Evolutionary conservation across 306 rosid species (phyloP), one percentile per base, ranked within the genome.

Genomic region (Glycyrrhiza uralensis): DNA sequence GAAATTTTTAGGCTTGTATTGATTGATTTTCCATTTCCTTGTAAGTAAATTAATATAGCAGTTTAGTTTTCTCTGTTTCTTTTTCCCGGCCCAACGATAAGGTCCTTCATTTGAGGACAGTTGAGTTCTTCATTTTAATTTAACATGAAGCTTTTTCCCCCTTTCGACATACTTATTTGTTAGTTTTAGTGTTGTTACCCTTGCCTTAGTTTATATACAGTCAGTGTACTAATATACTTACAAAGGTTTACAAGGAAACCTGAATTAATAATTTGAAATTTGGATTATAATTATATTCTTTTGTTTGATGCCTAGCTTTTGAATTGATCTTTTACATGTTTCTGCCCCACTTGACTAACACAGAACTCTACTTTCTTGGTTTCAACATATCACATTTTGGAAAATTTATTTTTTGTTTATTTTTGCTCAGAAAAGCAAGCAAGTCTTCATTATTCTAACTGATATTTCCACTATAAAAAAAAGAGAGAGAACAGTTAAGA

Each of bases 1-100:
- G 97, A 94, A 89, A 80, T 79, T 94, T 85, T 84, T 89, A 78
- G 97, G 97, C 33, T 80, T 91, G 58, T 94, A 86, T 65, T 94
- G 89, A 91, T 41, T 66, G n/a, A 39, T 26, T 63, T 68, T 42
- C 54, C 65, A 61, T 81, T 75, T 65, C 57, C 38, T n/a, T 79
- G 83, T 47, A 81, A 82, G 85, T 81, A 82, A 76, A 58, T n/a
- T n/a, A n/a, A n/a, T n/a, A n/a, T 69, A 49, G 45, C 64, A 66
- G 75, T 70, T 57, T 58, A 70, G 71, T 71, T 65, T 64, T 77
- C 69, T 23, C 69, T 39, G 58, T 32, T 54, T 45, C 70, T 77
- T 78, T 51, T 70, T 57, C 59, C 19, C 52, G 81, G 84, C 84
- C 75, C 1, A 66, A 60, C 71, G 74, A 80, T 59, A 79, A 55